These are phyloP conservation scores for Penicillium pancosmium DNA, from an alignment of 495 filamentous ascomycete genomes.

Conservation along the genomic window DNA sequence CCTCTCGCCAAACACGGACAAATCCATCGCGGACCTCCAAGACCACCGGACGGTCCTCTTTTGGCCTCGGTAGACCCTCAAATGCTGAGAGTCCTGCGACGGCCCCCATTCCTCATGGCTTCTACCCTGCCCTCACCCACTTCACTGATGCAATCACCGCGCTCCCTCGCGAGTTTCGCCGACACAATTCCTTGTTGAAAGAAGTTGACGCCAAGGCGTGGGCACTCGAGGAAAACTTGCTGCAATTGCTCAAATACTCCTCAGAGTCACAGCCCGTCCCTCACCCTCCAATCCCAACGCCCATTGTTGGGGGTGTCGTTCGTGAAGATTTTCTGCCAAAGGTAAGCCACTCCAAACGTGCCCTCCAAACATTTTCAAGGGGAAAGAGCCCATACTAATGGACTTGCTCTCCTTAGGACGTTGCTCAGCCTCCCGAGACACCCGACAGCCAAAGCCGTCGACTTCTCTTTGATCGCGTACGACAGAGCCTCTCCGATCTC, in stretches of 20 bases:
- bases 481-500: slow-evolving; percentile 69
- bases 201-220: slow-evolving; percentile 92
- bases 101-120: slow-evolving; percentile 53
- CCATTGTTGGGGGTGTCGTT: slow-evolving; percentile 41
- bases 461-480: slow-evolving; percentile 64
- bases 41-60: slow-evolving; percentile 55
- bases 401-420: slow-evolving; percentile 25
- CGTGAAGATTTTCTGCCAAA: slow-evolving; percentile 43
- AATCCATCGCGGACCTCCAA: slow-evolving; percentile 62
- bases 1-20: slow-evolving; percentile 61
- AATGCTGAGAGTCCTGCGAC: slow-evolving; percentile 36
- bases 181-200: slow-evolving; percentile 91
- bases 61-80: slow-evolving; percentile 43
- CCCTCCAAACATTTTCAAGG: background rate
- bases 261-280: slow-evolving; percentile 56
- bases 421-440: slow-evolving; percentile 36
- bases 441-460: slow-evolving; percentile 55
- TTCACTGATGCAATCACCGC: slow-evolving; percentile 93
- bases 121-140: slow-evolving; percentile 92
- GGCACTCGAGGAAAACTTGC: slow-evolving; percentile 61
- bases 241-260: slow-evolving; percentile 67
- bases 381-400: slow-evolving; percentile 11
- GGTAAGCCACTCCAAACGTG: slow-evolving; percentile 21
- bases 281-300: slow-evolving; percentile 41
- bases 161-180: slow-evolving; percentile 89